Base-by-base conservation (phyloP, 306 rosid species). In the Elaeagnus macrophylla region DNA sequence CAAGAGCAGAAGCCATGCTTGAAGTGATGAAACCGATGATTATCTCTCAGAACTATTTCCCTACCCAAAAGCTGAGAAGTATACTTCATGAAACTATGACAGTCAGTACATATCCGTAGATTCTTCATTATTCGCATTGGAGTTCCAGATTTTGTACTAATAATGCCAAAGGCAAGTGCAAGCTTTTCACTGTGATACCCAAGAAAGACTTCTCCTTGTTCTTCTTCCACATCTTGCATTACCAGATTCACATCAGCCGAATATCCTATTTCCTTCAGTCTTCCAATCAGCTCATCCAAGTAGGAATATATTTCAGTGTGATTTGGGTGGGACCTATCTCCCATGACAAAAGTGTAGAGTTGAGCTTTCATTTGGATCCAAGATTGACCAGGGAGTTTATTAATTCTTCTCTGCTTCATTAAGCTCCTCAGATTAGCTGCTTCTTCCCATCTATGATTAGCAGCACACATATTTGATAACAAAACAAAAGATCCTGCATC, bases 181-280 rank as follows among this genome's bases (percentile, higher is more conserved):
- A 81, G 85, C 60, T 83, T 89, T 77, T 83, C 97, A 62, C 97
- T 79, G 72, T 89, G 95, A 73, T 73, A 67, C 53, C 83, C 68
- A 54, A 82, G 69, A 37, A 82, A 73, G 55, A 64, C 69, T 77
- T 89, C 93, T 61, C 84, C 68, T 62, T 85, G 81, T 73, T 85
- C 95, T 67, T 83, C 86, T 71, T 85, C 89, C 41, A 83, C 86
- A 62, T 89, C 89, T 64, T 85, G 88, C 81, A 68, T 74, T 64
- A 80, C 86, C 62, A 51, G 56, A 43, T 77, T 67, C 59, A 48
- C 70, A 52, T 79, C 81, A 40, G 48, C 56, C 59, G 82, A 70
- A 60, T 85, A 85, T 59, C 94, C 94, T 10, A 89, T 75, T 75
- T 71, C 81, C 72, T 85, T 82, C 82, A 83, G 62, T 66, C 72